Percentiles rank a stretch among this genome's conserved stretches.
phyloP scores from a whole-genome alignment of 2,329 filamentous ascomycete species.

The Elsinoe batatas region DNA sequence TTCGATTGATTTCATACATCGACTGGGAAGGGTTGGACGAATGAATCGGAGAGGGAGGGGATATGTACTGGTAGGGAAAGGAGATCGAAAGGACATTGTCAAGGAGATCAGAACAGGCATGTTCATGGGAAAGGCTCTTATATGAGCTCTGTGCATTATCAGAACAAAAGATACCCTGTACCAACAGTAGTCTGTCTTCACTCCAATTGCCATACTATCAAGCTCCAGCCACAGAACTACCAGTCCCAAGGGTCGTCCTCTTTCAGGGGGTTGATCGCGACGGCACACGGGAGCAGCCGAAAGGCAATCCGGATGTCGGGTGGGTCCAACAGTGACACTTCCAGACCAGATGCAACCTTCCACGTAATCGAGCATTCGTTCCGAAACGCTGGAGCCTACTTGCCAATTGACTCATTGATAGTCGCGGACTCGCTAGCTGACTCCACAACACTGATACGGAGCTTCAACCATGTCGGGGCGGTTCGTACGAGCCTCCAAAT shows the following conservation, averaged over 20 bases:
- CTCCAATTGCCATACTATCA: not conserved
- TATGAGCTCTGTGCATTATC: slow-evolving; percentile 24
- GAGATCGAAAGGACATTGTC: slow-evolving; percentile 83
- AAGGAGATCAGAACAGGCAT: slow-evolving; percentile 76
- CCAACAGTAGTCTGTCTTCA: slow-evolving; percentile 6
- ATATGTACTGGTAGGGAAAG: slow-evolving; percentile 79
- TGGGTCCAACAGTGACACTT: slow-evolving; percentile 13
- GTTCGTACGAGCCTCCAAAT: slow-evolving; percentile 65
- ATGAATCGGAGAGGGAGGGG: slow-evolving; percentile 87
- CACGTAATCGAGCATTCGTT: not conserved
- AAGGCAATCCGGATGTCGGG: slow-evolving; percentile 13
- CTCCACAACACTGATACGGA: not conserved
- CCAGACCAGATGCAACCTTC: not conserved
- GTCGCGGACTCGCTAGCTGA: not conserved
- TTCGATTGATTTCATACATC: slow-evolving; percentile 96
- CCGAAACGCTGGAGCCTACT: not conserved
- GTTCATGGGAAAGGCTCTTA: slow-evolving; percentile 42
- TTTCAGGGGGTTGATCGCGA: slow-evolving; percentile 2
- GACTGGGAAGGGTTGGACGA: slow-evolving; percentile 78
- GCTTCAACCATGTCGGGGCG: slow-evolving; percentile 51
- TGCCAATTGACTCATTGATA: not conserved
- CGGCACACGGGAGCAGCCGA: slow-evolving; percentile 3
- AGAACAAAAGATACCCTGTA: slow-evolving; percentile 18
- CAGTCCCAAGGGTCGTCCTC: slow-evolving; percentile 10
- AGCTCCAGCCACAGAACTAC: not conserved